Conservation (phyloP, 1,284 basidiomycete genomes). For the Fomes fomentarius region DNA sequence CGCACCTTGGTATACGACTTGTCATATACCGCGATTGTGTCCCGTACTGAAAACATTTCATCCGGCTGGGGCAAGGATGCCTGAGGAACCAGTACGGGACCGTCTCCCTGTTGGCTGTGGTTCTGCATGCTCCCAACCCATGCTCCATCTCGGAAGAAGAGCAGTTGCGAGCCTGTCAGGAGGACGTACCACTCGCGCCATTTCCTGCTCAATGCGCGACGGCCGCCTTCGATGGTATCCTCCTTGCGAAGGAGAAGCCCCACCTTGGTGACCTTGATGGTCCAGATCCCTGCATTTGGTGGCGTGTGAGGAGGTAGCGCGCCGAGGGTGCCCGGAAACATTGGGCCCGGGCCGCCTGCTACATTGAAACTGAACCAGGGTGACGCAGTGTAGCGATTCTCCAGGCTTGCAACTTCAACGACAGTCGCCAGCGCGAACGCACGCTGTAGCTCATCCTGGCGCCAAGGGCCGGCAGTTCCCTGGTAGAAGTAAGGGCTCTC, state of each 20-base stretch:
- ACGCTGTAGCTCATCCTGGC: constrained; percentile 68
- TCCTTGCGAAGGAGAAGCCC: constrained; percentile 88
- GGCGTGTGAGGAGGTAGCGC: constrained; percentile 21
- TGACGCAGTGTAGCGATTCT: constrained; percentile 43
- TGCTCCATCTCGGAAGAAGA: constrained; percentile 88
- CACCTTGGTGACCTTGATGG: constrained; percentile 81
- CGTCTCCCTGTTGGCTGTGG: constrained; percentile 47
- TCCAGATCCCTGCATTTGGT: constrained; percentile 43
- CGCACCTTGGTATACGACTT: constrained; percentile 74
- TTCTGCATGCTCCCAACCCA: constrained; percentile 66
- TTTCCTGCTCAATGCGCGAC: constrained; percentile 77
- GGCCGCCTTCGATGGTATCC: constrained; percentile 76
- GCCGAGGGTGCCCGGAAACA: constrained; percentile 23
- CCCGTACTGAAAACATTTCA: constrained; percentile 81
- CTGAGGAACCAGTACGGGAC: constrained; percentile 49
- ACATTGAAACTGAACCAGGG: constrained; percentile 54
- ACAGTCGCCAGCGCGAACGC: constrained; percentile 72
- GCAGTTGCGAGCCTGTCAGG: constrained; percentile 87
- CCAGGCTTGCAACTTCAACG: constrained; percentile 55
- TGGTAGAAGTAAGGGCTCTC: constrained; percentile 78
- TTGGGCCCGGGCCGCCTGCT: constrained; percentile 35
- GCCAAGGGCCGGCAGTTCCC: constrained; percentile 72
- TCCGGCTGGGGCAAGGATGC: constrained; percentile 81
- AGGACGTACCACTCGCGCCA: constrained; percentile 90
- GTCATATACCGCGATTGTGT: constrained; percentile 82